Base-by-base conservation (phyloP, 176 grass and related monocot species). In the sorghum (Sorghum bicolor) region DNA sequence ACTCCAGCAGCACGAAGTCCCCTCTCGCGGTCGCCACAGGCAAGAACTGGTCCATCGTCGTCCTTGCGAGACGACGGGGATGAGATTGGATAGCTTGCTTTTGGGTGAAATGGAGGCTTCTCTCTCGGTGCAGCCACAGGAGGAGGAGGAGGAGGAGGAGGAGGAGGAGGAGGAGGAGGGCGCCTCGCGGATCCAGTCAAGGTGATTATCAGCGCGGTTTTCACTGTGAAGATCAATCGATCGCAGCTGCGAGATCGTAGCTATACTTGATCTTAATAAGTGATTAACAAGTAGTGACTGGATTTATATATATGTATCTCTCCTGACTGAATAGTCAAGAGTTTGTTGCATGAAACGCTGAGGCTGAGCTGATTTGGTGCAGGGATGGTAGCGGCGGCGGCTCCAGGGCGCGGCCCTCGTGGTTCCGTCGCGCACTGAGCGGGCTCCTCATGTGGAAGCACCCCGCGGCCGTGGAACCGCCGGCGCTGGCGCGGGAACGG, bases 401-500 rank as follows among this genome's bases (percentile, higher is more conserved):
- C 2, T 22, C 50, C 19, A 22, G 55, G 68, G 70, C 66, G 45
- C 76, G 39, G 0, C 37, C 22, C 25, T 67, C 85, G 8, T 91
- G 86, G 83, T 81, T 84, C 75, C 75, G 32, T 44, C 44, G 83
- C 28, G 75, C 79, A 78, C 28, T 84, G 39, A 33, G 64, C 44
- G 73, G 80, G 14, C 47, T 88, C 26, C 70, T 80, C 69, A 29
- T 30, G 58, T 73, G 86, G 83, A 72, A 32, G 74, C 75, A 67
- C 10, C 41, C 26, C 16, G 40, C 81, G 34, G 58, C 36, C 61
- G 37, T 75, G 44, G 75, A 53, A 43, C 47, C 36, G 50, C 24
- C 63, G 43, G 10, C 6, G 12, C 0, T 25, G 69, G 28, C 44
- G 24, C 4, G n/a, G n/a, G n/a, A n/a, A n/a, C n/a, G 1, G 7